phyloP scores from a whole-genome alignment of 495 filamentous ascomycete species.

The Trichoderma virens region DNA sequence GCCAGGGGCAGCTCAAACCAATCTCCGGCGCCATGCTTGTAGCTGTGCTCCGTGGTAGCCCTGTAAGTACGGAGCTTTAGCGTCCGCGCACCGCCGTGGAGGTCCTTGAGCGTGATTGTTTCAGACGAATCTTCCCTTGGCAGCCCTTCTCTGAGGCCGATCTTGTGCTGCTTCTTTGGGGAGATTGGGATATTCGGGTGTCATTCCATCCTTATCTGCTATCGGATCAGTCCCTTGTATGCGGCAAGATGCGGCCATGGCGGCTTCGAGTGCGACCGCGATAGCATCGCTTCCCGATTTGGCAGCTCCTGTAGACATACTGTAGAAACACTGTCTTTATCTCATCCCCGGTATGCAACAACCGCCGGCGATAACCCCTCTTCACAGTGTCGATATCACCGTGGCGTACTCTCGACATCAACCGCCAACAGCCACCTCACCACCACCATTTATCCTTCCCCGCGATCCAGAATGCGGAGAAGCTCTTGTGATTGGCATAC shows the following conservation, averaged over 20 bases:
- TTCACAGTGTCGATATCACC: not conserved
- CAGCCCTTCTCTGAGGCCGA: not conserved
- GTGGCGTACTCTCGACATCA: not conserved
- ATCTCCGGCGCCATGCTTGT: not conserved
- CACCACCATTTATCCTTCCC: not conserved
- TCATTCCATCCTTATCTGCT: not conserved
- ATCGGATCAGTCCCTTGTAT: not conserved
- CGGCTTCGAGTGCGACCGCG: not conserved
- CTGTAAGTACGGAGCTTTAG: not conserved
- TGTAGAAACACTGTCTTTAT: not conserved
- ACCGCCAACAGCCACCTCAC: not conserved
- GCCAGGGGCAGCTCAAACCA: slow-evolving; percentile 4
- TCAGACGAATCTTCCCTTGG: not conserved
- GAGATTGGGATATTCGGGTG: not conserved
- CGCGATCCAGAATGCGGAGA: slow-evolving; percentile 1
- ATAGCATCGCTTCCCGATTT: not conserved
- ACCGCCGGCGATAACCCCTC: not conserved
- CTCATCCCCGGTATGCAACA: not conserved
- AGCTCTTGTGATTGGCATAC: not conserved
- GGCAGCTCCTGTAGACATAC: not conserved
- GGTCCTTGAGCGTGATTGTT: not conserved
- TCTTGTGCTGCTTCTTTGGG: not conserved
- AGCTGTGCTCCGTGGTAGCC: too few relatives aligned
- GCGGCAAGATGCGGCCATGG: slow-evolving; percentile 3
- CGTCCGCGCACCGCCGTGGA: not conserved